Conservation (phyloP, 2,329 filamentous ascomycete genomes). For the Xylariaceae sp. region DNA sequence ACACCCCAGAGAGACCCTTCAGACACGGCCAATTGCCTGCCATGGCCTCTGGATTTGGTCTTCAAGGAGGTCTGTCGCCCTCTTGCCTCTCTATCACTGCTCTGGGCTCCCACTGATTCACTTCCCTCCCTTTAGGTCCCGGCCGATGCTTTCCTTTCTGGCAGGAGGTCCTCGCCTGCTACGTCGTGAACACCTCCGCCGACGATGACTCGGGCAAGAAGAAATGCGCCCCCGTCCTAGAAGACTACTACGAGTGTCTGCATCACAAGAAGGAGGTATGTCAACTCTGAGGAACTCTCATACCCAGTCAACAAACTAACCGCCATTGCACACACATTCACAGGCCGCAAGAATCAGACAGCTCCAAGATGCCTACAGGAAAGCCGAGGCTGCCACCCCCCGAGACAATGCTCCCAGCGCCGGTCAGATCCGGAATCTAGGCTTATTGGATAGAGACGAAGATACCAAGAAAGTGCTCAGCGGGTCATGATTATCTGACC, state of each 20-base stretch:
- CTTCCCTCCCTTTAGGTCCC: slow-evolving; percentile 45
- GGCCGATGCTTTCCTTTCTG: slow-evolving; percentile 97
- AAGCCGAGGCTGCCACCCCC: slow-evolving; percentile 68
- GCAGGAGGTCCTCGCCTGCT: slow-evolving; percentile 98
- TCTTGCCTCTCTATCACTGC: background rate
- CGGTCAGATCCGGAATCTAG: slow-evolving; percentile 82
- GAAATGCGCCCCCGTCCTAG: slow-evolving; percentile 79
- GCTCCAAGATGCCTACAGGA: slow-evolving; percentile 81
- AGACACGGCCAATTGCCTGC: slow-evolving; percentile 10
- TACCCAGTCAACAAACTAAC: slow-evolving; percentile 4
- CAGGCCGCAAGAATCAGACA: slow-evolving; percentile 74
- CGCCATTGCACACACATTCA: slow-evolving; percentile 10
- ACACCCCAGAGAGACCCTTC: slow-evolving; percentile 4
- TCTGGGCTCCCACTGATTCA: slow-evolving; percentile 15
- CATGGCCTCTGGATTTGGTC: slow-evolving; percentile 81
- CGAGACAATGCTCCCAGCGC: slow-evolving; percentile 78
- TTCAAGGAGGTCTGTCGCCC: slow-evolving; percentile 66
- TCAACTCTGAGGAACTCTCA: background rate
- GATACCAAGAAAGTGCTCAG: slow-evolving; percentile 62
- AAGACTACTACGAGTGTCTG: slow-evolving; percentile 98
- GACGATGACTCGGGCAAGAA: slow-evolving; percentile 78
- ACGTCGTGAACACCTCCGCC: slow-evolving; percentile 84
- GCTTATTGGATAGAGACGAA: slow-evolving; percentile 78
- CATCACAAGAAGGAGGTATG: slow-evolving; percentile 97
- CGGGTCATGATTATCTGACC: slow-evolving; percentile 12